Conservation (phyloP, 2,329 filamentous ascomycete genomes). For the Fusarium floridanum region DNA sequence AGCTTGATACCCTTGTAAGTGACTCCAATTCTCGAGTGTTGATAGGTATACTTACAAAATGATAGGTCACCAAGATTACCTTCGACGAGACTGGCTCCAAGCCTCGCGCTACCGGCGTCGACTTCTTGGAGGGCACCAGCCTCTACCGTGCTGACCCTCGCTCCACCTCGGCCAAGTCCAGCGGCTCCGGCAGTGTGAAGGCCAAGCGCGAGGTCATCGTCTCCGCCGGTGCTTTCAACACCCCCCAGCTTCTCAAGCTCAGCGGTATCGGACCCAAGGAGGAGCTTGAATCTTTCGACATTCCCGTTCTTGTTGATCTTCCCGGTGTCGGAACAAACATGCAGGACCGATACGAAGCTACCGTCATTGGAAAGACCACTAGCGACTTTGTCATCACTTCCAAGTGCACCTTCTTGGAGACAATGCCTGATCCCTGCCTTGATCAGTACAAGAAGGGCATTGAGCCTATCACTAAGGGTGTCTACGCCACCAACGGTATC, state of each 20-base stretch:
- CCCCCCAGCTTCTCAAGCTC: conserved; percentile 64
- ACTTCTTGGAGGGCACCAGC: conserved; percentile 46
- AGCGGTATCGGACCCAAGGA: conserved; percentile 53
- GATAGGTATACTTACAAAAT: not conserved
- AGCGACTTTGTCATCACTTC: conserved; percentile 38
- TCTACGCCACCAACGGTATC: conserved; percentile 63
- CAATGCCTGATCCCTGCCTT: conserved; percentile 34
- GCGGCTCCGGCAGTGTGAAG: conserved; percentile 11
- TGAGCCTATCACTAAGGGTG: conserved; percentile 40
- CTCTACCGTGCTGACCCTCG: conserved; percentile 46
- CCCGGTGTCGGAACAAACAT: conserved; percentile 71
- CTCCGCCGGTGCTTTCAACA: conserved; percentile 62
- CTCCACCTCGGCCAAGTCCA: conserved; percentile 19
- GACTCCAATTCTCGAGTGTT: not conserved
- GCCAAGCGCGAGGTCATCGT: conserved; percentile 59
- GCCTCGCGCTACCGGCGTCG: conserved; percentile 50
- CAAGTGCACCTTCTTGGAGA: conserved; percentile 39
- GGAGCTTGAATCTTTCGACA: conserved; percentile 50
- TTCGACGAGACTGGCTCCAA: conserved; percentile 50
- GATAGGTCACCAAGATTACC: conserved; percentile 50
- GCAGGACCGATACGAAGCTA: conserved; percentile 64
- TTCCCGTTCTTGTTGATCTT: conserved; percentile 49
- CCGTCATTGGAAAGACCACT: conserved; percentile 35
- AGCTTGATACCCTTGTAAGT: conserved; percentile 43
- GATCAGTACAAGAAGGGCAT: conserved; percentile 31